These are phyloP conservation scores for Claviceps africana DNA, from an alignment of 2,329 filamentous ascomycete species.

Conservation along the genomic window DNA sequence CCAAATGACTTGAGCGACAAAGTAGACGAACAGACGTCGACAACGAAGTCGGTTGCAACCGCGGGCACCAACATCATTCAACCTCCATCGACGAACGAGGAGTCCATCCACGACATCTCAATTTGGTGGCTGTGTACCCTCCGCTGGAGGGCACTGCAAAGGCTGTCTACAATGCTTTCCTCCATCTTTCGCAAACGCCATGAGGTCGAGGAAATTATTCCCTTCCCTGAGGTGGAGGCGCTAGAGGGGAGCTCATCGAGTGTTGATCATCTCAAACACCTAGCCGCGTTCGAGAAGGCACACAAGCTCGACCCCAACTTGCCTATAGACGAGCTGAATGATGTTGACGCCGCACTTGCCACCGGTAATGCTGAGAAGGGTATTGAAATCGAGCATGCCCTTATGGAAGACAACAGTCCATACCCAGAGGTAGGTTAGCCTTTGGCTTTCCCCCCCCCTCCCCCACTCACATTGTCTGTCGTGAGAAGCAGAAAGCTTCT, in stretches of 20 bases:
- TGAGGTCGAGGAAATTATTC: constrained; percentile 31
- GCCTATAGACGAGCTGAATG: constrained; percentile 46
- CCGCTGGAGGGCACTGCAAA: neutral
- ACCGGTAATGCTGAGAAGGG: constrained; percentile 42
- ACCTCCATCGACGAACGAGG: neutral
- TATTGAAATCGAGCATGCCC: constrained; percentile 41
- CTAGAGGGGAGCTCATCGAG: constrained; percentile 26
- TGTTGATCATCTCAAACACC: constrained; percentile 28
- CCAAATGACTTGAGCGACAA: neutral
- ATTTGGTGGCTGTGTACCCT: constrained; percentile 1
- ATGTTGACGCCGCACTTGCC: constrained; percentile 43
- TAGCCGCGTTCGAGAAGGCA: constrained; percentile 43
- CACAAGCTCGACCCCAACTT: constrained; percentile 53
- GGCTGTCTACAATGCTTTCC: constrained; percentile 15
- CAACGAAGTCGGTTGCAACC: neutral
- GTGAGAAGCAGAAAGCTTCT: neutral
- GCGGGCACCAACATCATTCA: neutral
- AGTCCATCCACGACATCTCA: neutral
- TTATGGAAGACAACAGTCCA: constrained; percentile 51
- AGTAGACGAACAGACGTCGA: neutral
- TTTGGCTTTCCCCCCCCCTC: neutral
- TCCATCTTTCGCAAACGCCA: constrained; percentile 31
- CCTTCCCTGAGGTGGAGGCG: constrained; percentile 25
- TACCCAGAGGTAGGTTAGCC: constrained; percentile 43
- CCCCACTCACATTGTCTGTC: neutral